These are phyloP conservation scores for Salicornia ramosissima DNA, from an alignment of 148 eudicot species.

Conservation along the genomic window DNA sequence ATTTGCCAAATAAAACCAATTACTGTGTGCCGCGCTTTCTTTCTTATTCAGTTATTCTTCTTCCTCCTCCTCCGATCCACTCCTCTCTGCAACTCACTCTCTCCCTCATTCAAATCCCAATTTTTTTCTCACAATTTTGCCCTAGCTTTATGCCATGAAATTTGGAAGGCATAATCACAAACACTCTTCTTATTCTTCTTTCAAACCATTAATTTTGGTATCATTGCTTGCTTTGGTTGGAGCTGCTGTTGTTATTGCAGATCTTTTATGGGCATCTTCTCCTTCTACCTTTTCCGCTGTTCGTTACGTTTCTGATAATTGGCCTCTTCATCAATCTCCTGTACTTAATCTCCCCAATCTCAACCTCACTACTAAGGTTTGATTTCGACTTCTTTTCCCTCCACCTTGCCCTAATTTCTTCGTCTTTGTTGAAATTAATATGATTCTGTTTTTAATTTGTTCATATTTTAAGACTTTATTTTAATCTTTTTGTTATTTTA, in stretches of 20 bases:
- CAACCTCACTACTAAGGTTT: constrained; percentile 22
- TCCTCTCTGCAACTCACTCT: constrained; percentile 1
- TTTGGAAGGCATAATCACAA: constrained; percentile 20
- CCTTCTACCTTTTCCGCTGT: constrained; percentile 39
- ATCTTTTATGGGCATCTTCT: constrained; percentile 80
- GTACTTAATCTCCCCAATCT: constrained; percentile 18
- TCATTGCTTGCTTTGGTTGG: constrained; percentile 46
- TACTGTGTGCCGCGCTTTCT: constrained; percentile 24
- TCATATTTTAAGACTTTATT: too few relatives aligned
- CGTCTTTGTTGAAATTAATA: not conserved
- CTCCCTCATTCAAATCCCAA: not conserved
- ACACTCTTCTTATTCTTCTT: constrained; percentile 11
- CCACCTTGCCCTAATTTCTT: constrained; percentile 8
- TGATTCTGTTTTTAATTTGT: not conserved
- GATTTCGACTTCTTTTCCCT: not conserved
- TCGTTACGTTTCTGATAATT: constrained; percentile 34
- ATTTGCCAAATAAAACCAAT: not conserved
- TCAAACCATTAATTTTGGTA: constrained; percentile 23
- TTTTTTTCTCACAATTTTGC: not conserved
- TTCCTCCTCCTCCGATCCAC: not conserved
- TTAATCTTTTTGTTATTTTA: too few relatives aligned
- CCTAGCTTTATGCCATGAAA: constrained; percentile 27
- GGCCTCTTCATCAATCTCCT: constrained; percentile 26
- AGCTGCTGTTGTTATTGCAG: constrained; percentile 48
- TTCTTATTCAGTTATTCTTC: not conserved